Evolutionary conservation across 1,139 yeast genomes (phyloP).

Genomic region (Zygoascus sp.): DNA sequence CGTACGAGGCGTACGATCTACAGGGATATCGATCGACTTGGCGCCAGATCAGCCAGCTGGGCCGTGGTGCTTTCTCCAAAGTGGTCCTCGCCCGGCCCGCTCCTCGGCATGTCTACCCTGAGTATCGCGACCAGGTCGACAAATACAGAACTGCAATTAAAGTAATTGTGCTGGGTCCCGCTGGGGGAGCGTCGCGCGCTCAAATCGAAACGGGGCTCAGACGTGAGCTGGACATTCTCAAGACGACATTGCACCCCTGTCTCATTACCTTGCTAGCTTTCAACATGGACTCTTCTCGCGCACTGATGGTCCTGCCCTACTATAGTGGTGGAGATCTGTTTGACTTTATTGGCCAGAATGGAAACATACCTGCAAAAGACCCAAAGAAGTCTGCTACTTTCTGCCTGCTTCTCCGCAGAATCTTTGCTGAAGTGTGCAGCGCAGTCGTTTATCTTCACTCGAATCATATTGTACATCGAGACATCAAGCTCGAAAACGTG

Average conservation of each 20-base stretch:
- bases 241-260: slow-evolving; percentile 40
- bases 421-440: slow-evolving; percentile 62
- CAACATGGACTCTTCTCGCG: slow-evolving; percentile 32
- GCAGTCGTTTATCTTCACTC: slow-evolving; percentile 75
- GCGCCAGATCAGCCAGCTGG: slow-evolving; percentile 35
- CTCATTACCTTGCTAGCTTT: slow-evolving; percentile 40
- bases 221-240: slow-evolving; percentile 69
- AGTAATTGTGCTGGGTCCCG: slow-evolving; percentile 20
- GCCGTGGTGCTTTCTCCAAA: slow-evolving; percentile 39
- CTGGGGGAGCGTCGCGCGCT: slow-evolving; percentile 37
- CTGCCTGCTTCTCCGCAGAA: slow-evolving; percentile 45
- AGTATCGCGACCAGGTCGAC: slow-evolving; percentile 39
- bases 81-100: slow-evolving; percentile 36
- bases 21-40: slow-evolving; percentile 28
- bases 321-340: slow-evolving; percentile 83
- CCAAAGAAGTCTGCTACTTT: slow-evolving; percentile 15
- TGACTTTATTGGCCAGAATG: slow-evolving; percentile 50
- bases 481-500: slow-evolving; percentile 79
- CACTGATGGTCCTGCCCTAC: slow-evolving; percentile 62
- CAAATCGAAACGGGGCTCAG: slow-evolving; percentile 64
- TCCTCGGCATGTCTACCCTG: slow-evolving; percentile 29
- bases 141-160: slow-evolving; percentile 36
- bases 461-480: slow-evolving; percentile 72
- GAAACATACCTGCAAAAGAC: too few species aligned
- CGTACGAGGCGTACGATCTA: slow-evolving; percentile 29